Conservation (phyloP, 306 rosid genomes). For the Citrullus colocynthis region DNA sequence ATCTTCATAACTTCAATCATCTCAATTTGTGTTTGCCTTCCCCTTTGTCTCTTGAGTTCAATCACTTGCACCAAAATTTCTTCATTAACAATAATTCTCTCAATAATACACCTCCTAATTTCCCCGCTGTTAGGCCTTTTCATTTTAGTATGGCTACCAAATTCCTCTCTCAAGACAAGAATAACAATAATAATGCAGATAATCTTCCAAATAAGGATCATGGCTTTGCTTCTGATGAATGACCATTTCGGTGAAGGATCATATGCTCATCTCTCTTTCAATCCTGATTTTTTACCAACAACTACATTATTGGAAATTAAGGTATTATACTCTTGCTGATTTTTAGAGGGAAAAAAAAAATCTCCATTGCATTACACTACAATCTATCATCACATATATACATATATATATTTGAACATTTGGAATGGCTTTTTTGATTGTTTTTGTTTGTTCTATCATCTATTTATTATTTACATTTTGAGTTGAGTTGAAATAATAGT, state of each 20-base stretch:
- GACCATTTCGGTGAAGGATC: neutral
- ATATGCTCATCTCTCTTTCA: no score
- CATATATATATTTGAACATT: no score
- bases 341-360: no score
- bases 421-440: no score
- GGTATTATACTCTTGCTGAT: neutral
- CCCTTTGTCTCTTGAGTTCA: constrained; percentile 29
- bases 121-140: constrained; percentile 29
- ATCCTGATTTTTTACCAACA: no score
- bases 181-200: constrained; percentile 13
- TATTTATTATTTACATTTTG: no score
- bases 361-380: no score
- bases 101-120: neutral
- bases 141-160: constrained; percentile 39
- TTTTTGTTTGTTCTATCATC: no score
- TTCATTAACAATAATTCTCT: neutral
- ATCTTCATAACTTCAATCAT: constrained; percentile 31
- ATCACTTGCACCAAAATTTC: constrained; percentile 31
- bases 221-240: constrained; percentile 27
- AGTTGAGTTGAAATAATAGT: no score
- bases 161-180: constrained; percentile 16
- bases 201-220: constrained; percentile 22
- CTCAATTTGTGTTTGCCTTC: constrained; percentile 36
- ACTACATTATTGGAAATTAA: no score
- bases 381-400: no score